Percentiles rank a stretch among this genome's conserved stretches.
Evolutionary conservation across 2,329 filamentous ascomycete species (phyloP).

Genomic region (Lachnellula subtilissima): DNA sequence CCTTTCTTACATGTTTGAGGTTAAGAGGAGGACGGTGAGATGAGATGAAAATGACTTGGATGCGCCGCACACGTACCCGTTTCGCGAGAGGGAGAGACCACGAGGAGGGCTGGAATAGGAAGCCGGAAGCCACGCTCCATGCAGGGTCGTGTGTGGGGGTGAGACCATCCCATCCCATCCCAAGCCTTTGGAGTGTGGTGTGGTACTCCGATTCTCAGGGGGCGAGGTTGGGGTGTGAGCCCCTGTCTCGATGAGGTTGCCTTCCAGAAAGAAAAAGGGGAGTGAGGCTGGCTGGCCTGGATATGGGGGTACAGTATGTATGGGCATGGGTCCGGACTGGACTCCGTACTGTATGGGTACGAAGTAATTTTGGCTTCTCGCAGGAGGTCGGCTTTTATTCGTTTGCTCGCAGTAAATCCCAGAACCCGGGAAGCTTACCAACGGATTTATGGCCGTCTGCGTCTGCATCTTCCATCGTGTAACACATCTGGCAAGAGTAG

Average conservation of each 20-base stretch:
- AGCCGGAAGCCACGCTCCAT: conserved; percentile 7
- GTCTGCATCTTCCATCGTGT: conserved; percentile 14
- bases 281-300: too few species aligned
- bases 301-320: neutral
- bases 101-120: conserved; percentile 2
- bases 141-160: conserved; percentile 8
- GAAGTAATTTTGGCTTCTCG: neutral
- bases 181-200: neutral
- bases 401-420: neutral
- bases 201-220: neutral
- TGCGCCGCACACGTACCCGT: conserved; percentile 8
- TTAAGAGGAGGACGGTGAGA: neutral
- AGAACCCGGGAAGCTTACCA: conserved; percentile 10
- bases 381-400: neutral
- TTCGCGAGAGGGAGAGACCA: conserved; percentile 3
- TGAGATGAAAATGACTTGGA: neutral
- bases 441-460: conserved; percentile 6
- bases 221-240: neutral
- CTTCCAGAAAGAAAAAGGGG: neutral
- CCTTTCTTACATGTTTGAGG: conserved; percentile 6
- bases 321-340: neutral
- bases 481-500: conserved; percentile 4
- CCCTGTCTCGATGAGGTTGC: neutral
- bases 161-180: neutral
- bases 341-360: too few species aligned